These are phyloP conservation scores for Dendrobium officinale DNA, from an alignment of 106 monocot genomes.

Conservation along the genomic window DNA sequence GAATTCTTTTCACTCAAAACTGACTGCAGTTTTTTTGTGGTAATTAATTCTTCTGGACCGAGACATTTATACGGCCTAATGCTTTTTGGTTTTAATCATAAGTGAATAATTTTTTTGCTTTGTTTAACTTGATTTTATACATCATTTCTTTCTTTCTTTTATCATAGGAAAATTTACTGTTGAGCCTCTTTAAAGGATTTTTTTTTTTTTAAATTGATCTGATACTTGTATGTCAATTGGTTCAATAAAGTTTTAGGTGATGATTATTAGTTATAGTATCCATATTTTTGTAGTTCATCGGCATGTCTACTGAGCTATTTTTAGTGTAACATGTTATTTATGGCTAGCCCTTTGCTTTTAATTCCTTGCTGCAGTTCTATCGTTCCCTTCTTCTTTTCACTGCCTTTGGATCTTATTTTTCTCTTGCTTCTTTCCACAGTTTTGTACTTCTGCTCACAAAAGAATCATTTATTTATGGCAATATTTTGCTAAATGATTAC, in stretches of 20 bases:
- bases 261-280: not conserved
- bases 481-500: not conserved
- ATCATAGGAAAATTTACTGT: not conserved
- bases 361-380: not conserved
- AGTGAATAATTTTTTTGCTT: not conserved
- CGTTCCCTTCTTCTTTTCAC: not conserved
- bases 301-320: not conserved
- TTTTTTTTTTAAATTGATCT: not conserved
- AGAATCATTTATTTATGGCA: not conserved
- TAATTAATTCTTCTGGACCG: slow-evolving; percentile 17
- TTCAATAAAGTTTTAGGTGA: not conserved
- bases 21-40: slow-evolving; percentile 85
- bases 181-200: too few relatives aligned
- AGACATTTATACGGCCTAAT: not conserved
- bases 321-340: not conserved
- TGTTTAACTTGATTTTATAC: not conserved
- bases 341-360: not conserved
- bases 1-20: slow-evolving; percentile 86
- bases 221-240: not conserved
- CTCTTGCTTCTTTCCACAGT: not conserved
- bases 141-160: not conserved
- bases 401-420: too few relatives aligned
- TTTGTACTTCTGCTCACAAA: not conserved
- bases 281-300: not conserved
- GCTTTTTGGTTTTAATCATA: not conserved